Percentiles rank a stretch among this genome's conserved stretches.
These are phyloP conservation scores for Calonectria honghensis DNA, from an alignment of 2,329 filamentous ascomycete genomes.

Conservation along the genomic window DNA sequence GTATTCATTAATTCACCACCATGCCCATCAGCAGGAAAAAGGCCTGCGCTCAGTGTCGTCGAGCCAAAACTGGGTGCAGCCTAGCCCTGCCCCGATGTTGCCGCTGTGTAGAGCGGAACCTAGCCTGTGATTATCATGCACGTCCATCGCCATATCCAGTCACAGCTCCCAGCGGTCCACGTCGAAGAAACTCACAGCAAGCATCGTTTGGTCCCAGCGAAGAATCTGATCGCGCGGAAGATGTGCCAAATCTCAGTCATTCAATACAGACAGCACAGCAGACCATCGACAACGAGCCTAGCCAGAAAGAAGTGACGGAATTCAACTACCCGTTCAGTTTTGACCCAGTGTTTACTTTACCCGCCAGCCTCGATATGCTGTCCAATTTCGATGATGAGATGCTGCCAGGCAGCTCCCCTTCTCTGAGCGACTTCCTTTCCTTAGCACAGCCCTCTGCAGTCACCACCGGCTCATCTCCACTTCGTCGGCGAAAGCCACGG, in stretches of 20 bases:
- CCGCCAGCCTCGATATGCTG: not conserved
- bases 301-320: not conserved
- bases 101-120: conserved; percentile 28
- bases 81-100: conserved; percentile 32
- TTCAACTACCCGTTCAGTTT: not conserved
- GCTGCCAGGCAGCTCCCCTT: not conserved
- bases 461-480: not conserved
- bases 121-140: conserved; percentile 35
- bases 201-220: not conserved
- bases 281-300: not conserved
- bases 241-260: not conserved
- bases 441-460: not conserved
- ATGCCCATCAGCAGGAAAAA: conserved; percentile 42
- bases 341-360: conserved; percentile 1
- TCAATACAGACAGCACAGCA: not conserved
- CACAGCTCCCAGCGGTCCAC: not conserved
- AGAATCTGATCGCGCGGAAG: too few relatives aligned
- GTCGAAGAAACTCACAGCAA: not conserved
- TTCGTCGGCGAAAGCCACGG: not conserved
- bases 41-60: conserved; percentile 40
- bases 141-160: conserved; percentile 14
- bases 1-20: not conserved
- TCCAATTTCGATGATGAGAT: not conserved
- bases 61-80: conserved; percentile 40
- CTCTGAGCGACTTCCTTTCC: not conserved